Percentiles rank a stretch among this genome's conserved stretches.
Evolutionary conservation across 1,139 yeast genomes (phyloP).

Genomic region (Nakaseomyces sp.): DNA sequence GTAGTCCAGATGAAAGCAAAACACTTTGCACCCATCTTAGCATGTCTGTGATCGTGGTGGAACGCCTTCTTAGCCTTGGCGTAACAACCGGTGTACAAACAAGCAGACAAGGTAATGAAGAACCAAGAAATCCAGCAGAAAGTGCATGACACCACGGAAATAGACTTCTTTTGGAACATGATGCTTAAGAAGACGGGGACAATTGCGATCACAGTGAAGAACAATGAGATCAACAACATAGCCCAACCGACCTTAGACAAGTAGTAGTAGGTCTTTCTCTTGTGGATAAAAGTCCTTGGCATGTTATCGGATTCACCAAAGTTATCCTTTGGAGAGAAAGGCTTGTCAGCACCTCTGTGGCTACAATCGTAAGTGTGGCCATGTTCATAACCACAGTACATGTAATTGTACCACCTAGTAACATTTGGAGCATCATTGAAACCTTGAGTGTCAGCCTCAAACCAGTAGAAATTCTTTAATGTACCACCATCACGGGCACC

Average conservation of each 20-base stretch:
- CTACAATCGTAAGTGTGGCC: conserved; percentile 28
- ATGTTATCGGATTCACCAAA: conserved; percentile 44
- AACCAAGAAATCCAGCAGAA: conserved; percentile 40
- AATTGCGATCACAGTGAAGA: conserved; percentile 42
- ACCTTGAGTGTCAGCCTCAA: conserved; percentile 57
- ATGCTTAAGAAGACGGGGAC: conserved; percentile 30
- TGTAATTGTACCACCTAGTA: conserved; percentile 69
- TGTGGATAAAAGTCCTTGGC: conserved; percentile 42
- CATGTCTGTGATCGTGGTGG: conserved; percentile 37
- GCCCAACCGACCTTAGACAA: conserved; percentile 62
- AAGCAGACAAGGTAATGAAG: conserved; percentile 50
- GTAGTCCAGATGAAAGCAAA: conserved; percentile 62
- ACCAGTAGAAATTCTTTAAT: conserved; percentile 55
- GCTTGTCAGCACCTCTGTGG: conserved; percentile 38
- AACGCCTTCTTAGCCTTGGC: conserved; percentile 55
- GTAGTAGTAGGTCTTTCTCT: conserved; percentile 49
- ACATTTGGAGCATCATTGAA: conserved; percentile 40
- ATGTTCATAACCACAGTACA: conserved; percentile 44
- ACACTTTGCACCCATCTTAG: conserved; percentile 49
- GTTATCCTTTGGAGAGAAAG: conserved; percentile 66
- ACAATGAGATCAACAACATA: conserved; percentile 51
- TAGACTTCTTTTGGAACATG: conserved; percentile 30
- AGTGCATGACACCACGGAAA: conserved; percentile 30
- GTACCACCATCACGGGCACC: conserved; percentile 47
- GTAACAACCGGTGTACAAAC: conserved; percentile 54